Base-by-base conservation (phyloP, 352 stramenopile genomes). In the Phytophthora colocasiae region DNA sequence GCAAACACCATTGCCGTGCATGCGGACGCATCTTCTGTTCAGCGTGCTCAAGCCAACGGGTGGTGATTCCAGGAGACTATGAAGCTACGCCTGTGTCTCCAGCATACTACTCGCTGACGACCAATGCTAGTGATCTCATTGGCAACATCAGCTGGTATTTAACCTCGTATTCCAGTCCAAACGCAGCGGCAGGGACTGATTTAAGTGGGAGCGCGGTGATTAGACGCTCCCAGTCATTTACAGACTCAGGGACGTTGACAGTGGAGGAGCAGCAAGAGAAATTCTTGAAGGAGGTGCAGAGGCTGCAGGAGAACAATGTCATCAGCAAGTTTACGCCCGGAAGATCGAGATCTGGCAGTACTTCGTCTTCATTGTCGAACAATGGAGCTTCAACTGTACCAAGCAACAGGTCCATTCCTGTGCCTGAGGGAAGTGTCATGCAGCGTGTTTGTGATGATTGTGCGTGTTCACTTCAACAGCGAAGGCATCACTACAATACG, bases 361-460 rank as follows among this genome's bases (percentile, higher is more conserved):
- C 51, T 0, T 73, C 67, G 32, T 69, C 59, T 29, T 75, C 70
- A n/a, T n/a, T 61, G n/a, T 56, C 66, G 36, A 72, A n/a, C 36
- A 70, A 19, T 41, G 48, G 51, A 1, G 44, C 22, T 17, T 14
- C 43, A 29, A 75, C 58, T 6, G 77, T 62, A 8, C 77, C 71
- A 27, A 85, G 71, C 38, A 59, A 75, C 11, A 60, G 69, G 31
- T 89, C 79, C 9, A 65, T 76, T 15, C 76, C 84, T 45, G 73
- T 92, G 2, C 84, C 80, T 0, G 83, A 91, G 56, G 83, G 82
- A 17, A 93, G 81, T 47, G 78, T 93, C 14, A 79, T 89, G 47
- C 87, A 95, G 59, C 85, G 87, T 22, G 87, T 95, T 44, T 95
- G 87, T 58, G 87, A 95, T 40, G 87, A 93, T 52, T 95, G 87